Conservation (phyloP, 768 basidiomycete species). For the Tulasnella sp. region DNA sequence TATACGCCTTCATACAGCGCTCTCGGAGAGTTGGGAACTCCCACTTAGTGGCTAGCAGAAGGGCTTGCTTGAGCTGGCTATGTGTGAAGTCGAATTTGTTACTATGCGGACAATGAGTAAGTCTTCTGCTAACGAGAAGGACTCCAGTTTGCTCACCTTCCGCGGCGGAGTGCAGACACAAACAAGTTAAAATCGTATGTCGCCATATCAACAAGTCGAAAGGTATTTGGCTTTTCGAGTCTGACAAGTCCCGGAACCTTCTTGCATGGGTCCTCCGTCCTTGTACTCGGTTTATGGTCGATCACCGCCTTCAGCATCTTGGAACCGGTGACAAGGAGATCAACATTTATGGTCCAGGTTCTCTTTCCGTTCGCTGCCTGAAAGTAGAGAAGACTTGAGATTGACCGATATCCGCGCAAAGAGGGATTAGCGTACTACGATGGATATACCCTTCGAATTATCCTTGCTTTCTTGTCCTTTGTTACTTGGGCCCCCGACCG, state of each 20-base stretch:
- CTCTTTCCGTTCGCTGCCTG: neutral
- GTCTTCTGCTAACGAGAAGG: neutral
- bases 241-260: neutral
- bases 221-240: neutral
- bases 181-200: neutral
- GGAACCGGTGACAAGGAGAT: neutral
- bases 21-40: neutral
- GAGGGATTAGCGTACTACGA: too few relatives aligned
- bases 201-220: neutral
- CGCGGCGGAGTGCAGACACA: neutral
- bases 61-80: neutral
- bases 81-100: neutral
- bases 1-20: neutral
- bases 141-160: neutral
- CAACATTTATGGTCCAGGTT: neutral
- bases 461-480: too few relatives aligned
- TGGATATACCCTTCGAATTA: too few relatives aligned
- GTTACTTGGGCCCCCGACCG: too few relatives aligned
- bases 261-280: neutral
- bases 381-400: neutral
- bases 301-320: neutral
- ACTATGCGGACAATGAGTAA: neutral
- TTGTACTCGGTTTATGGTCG: too few relatives aligned
- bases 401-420: too few relatives aligned
- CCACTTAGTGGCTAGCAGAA: neutral